phyloP scores from a whole-genome alignment of 2,329 filamentous ascomycete species.

The Verticillium zaregamsianum region DNA sequence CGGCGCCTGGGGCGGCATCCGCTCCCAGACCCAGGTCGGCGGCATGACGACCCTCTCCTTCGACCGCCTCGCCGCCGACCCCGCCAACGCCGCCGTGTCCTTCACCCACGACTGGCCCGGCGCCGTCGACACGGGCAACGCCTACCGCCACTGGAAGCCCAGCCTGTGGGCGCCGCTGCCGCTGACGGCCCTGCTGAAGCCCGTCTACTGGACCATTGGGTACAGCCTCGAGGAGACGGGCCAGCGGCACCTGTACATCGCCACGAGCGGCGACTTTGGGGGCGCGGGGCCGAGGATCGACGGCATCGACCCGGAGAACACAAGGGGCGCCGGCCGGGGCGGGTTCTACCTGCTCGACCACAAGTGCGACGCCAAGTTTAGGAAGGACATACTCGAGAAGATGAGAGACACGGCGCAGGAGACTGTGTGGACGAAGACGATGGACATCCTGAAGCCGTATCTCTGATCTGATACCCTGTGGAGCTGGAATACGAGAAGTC shows the following conservation, averaged over 20 bases:
- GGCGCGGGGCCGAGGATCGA: not conserved
- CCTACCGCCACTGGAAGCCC: conserved; percentile 3
- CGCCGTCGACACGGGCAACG: conserved; percentile 19
- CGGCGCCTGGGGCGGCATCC: conserved; percentile 16
- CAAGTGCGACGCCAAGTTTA: conserved; percentile 8
- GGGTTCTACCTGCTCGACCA: conserved; percentile 7
- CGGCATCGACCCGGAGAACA: not conserved
- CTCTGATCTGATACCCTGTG: not conserved
- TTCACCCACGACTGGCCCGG: conserved; percentile 26
- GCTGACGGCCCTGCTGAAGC: conserved; percentile 7
- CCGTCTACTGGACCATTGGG: conserved; percentile 5
- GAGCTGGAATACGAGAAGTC: not conserved
- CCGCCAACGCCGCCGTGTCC: conserved; percentile 9
- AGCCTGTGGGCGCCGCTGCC: conserved; percentile 3
- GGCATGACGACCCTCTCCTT: conserved; percentile 19
- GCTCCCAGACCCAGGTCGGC: conserved; percentile 10
- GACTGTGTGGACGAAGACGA: conserved; percentile 11
- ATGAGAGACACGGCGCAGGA: conserved; percentile 5
- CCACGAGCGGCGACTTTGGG: conserved; percentile 6
- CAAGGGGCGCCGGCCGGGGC: conserved; percentile 1
- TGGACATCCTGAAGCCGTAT: conserved; percentile 10
- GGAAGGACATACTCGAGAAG: not conserved
- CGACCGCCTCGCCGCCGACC: conserved; percentile 15
- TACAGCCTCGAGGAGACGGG: conserved; percentile 3
- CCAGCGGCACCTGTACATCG: conserved; percentile 10